Conservation (phyloP, 164 flowering plant species). For the Stephania japonica region DNA sequence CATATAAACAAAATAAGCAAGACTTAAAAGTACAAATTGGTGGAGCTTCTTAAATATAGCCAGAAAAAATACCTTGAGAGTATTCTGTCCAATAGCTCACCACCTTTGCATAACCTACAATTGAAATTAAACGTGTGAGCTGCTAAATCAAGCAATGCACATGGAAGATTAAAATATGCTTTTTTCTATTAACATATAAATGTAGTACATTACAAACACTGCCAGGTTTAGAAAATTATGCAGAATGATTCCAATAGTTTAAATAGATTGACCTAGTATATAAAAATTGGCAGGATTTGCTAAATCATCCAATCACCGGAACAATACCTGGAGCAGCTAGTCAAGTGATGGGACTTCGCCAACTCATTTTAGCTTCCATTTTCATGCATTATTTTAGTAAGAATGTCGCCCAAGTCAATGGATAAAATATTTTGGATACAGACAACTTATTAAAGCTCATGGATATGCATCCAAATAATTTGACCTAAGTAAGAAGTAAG, state of each 20-base stretch:
- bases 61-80: constrained; percentile 55
- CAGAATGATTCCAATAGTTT: neutral
- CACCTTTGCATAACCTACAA: constrained; percentile 85
- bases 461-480: neutral
- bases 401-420: neutral
- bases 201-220: too few relatives aligned
- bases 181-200: too few relatives aligned
- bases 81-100: constrained; percentile 80
- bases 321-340: neutral
- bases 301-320: neutral
- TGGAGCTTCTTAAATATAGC: neutral
- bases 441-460: neutral
- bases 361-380: neutral
- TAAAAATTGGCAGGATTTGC: neutral
- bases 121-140: constrained; percentile 10
- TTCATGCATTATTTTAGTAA: neutral
- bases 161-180: neutral
- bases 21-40: neutral
- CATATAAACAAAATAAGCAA: neutral
- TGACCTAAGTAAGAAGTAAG: neutral
- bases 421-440: neutral
- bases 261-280: neutral
- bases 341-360: neutral
- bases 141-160: neutral
- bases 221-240: neutral